phyloP scores from a whole-genome alignment of 2,329 filamentous ascomycete genomes.

The Trichoderma gracile region DNA sequence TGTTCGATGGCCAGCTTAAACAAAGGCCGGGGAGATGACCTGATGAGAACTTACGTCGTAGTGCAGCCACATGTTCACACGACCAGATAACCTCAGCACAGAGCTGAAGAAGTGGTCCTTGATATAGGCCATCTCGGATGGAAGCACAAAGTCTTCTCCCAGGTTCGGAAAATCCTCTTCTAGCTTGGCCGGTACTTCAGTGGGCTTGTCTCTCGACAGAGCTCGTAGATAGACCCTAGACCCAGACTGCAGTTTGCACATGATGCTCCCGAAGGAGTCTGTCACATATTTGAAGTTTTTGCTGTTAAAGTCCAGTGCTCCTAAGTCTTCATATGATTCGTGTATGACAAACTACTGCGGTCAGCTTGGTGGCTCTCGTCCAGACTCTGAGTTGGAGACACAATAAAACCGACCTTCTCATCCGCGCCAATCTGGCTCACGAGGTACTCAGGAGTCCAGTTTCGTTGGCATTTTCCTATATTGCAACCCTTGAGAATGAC shows the following conservation, averaged over 20 bases:
- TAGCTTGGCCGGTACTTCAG: conserved; percentile 69
- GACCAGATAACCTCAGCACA: conserved; percentile 75
- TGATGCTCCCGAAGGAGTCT: conserved; percentile 66
- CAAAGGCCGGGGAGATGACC: neutral
- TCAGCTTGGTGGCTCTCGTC: conserved; percentile 8
- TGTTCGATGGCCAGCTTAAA: neutral
- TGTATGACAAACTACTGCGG: conserved; percentile 67
- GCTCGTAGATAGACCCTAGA: conserved; percentile 75
- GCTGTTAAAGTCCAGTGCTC: conserved; percentile 74
- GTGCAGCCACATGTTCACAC: conserved; percentile 85
- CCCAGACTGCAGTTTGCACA: conserved; percentile 60
- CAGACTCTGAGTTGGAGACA: neutral
- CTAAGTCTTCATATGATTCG: conserved; percentile 54
- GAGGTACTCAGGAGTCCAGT: conserved; percentile 72
- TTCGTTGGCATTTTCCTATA: conserved; percentile 65
- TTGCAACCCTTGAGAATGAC: conserved; percentile 63
- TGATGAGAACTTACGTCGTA: conserved; percentile 63
- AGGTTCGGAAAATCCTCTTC: conserved; percentile 70
- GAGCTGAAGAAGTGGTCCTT: conserved; percentile 71
- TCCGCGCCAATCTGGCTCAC: conserved; percentile 59
- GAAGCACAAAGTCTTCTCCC: conserved; percentile 68
- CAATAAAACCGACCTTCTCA: conserved; percentile 53
- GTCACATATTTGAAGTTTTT: conserved; percentile 82
- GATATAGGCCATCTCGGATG: conserved; percentile 60
- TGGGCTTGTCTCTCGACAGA: conserved; percentile 68